Evolutionary conservation across 208 protist genomes (phyloP).

Genomic region (Leishmania gerbilli): DNA sequence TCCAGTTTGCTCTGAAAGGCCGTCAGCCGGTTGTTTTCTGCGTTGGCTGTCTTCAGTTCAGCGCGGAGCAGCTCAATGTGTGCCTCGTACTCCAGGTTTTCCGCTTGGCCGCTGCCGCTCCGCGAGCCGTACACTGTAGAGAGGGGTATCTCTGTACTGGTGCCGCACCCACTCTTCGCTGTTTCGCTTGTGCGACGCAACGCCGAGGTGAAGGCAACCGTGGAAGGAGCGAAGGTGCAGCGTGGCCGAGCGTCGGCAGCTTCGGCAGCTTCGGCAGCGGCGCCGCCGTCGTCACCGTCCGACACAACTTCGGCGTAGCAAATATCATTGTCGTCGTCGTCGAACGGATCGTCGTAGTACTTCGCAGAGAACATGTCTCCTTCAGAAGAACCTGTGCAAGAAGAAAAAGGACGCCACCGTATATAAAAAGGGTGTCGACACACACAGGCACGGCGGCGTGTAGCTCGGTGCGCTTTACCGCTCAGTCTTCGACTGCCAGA

Average conservation of each 20-base stretch:
- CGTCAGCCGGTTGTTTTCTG: constrained; percentile 50
- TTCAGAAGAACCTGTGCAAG: not conserved
- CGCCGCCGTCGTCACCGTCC: constrained; percentile 8
- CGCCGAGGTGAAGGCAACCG: not conserved
- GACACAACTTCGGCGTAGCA: constrained; percentile 61
- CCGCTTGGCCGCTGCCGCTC: constrained; percentile 4
- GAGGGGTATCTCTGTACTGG: constrained; percentile 18
- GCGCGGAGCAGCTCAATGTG: constrained; percentile 57
- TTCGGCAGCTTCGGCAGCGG: constrained; percentile 1
- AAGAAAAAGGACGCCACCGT: not conserved
- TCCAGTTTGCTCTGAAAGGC: constrained; percentile 53
- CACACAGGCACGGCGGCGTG: not conserved
- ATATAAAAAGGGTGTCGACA: not conserved
- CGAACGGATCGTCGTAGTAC: constrained; percentile 77
- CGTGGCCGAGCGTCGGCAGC: not conserved
- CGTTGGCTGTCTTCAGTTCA: constrained; percentile 45
- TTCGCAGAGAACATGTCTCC: constrained; percentile 26
- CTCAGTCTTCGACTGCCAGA: not conserved
- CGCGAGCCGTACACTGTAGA: constrained; percentile 5
- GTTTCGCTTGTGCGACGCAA: constrained; percentile 5
- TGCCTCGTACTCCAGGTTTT: constrained; percentile 22
- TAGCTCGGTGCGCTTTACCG: not conserved
- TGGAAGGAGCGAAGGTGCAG: not conserved
- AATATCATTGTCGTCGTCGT: constrained; percentile 53
- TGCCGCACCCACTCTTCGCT: not conserved